Evolutionary conservation across 495 filamentous ascomycete genomes (phyloP).

Genomic region (Cetradonia linearis): DNA sequence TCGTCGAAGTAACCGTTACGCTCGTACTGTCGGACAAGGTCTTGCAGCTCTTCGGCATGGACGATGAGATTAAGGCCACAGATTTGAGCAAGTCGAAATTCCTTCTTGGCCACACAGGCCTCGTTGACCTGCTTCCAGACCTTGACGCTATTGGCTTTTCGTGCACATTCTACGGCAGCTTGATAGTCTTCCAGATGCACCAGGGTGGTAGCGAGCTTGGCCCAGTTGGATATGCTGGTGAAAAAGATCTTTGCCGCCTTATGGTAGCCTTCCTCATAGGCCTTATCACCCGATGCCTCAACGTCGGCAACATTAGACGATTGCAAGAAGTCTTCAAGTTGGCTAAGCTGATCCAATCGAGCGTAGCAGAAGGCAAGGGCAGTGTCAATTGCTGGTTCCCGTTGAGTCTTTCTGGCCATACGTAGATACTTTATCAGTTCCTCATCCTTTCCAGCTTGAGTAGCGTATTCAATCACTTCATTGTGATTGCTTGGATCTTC

Average conservation of each 20-base stretch:
- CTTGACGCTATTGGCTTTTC: constrained; percentile 98
- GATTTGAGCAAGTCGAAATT: constrained; percentile 98
- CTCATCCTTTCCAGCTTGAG: constrained; percentile 93
- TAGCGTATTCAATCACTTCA: constrained; percentile 94
- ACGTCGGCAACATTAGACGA: constrained; percentile 90
- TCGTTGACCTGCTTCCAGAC: constrained; percentile 99
- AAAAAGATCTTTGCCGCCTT: constrained; percentile 99
- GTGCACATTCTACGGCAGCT: constrained; percentile 93
- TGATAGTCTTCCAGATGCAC: constrained; percentile 97
- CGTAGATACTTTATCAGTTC: constrained; percentile 93
- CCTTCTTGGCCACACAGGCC: constrained; percentile 95
- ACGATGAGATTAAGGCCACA: constrained; percentile 98
- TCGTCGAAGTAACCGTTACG: constrained; percentile 96
- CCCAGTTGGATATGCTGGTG: constrained; percentile 98
- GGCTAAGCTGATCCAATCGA: constrained; percentile 77
- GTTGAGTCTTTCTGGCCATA: constrained; percentile 94
- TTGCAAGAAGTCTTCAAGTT: constrained; percentile 94
- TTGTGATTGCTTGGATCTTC: constrained; percentile 84
- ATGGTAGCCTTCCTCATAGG: constrained; percentile 87
- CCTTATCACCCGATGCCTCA: constrained; percentile 94
- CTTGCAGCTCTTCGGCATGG: constrained; percentile 90
- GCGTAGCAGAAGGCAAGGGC: constrained; percentile 88
- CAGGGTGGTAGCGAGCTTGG: constrained; percentile 92
- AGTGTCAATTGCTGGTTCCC: constrained; percentile 91
- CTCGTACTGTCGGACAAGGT: constrained; percentile 94